These are phyloP conservation scores for Leonotis leonurus DNA, from an alignment of 257 asterid species.

Conservation along the genomic window DNA sequence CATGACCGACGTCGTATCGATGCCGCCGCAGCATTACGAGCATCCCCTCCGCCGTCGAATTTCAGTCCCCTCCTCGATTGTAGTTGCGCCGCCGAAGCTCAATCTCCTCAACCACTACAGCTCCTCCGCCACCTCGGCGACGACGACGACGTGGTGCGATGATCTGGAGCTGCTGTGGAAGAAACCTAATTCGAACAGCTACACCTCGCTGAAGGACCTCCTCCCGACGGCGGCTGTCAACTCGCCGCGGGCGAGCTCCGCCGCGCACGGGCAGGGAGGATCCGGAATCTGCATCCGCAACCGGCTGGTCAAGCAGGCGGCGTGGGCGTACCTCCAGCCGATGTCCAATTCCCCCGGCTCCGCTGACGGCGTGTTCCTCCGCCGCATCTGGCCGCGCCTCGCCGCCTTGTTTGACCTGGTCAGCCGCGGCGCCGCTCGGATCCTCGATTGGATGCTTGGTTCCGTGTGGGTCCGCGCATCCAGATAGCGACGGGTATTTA, in stretches of 20 bases:
- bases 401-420: constrained; percentile 30
- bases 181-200: constrained; percentile 31
- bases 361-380: constrained; percentile 30
- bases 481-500: constrained; percentile 30
- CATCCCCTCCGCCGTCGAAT: constrained; percentile 38
- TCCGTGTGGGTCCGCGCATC: constrained; percentile 29
- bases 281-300: constrained; percentile 68
- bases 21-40: constrained; percentile 15
- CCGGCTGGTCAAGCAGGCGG: constrained; percentile 84
- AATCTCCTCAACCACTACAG: constrained; percentile 14
- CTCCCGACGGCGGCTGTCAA: constrained; percentile 41
- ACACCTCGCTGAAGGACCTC: constrained; percentile 64
- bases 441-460: constrained; percentile 40
- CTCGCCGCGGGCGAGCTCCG: constrained; percentile 42
- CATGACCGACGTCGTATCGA: constrained; percentile 33
- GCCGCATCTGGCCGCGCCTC: constrained; percentile 29
- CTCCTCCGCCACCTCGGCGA: constrained; percentile 18
- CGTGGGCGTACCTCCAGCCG: constrained; percentile 97
- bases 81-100: constrained; percentile 27
- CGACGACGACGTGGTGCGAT: constrained; percentile 27
- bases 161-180: constrained; percentile 42
- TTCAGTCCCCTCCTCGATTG: constrained; percentile 17
- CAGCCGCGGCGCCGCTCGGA: constrained; percentile 25
- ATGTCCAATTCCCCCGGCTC: constrained; percentile 58
- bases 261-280: constrained; percentile 29